Conservation (phyloP, 164 flowering plant genomes). For the Paratinospora sagittata region DNA sequence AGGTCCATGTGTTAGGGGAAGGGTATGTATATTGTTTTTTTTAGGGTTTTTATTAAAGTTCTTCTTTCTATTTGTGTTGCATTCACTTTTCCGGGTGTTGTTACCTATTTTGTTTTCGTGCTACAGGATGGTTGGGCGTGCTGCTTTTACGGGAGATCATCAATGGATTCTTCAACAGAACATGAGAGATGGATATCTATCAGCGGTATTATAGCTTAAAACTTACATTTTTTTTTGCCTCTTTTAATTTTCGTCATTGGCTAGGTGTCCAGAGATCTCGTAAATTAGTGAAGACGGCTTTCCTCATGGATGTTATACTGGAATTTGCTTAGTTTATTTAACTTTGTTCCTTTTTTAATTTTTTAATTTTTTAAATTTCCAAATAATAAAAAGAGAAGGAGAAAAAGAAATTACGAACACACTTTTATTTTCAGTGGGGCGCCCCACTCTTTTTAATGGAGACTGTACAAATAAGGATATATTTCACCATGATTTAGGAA, state of each 20-base stretch:
- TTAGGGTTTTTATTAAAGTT: neutral
- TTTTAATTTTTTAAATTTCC: neutral
- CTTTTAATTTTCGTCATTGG: too few relatives aligned
- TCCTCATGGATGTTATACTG: neutral
- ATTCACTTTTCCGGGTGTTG: too few relatives aligned
- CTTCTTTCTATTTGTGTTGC: neutral
- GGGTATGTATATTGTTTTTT: conserved; percentile 42
- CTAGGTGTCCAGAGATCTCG: neutral
- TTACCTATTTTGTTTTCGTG: neutral
- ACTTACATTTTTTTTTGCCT: neutral
- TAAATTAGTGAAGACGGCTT: neutral
- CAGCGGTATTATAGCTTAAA: conserved; percentile 34
- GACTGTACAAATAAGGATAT: neutral
- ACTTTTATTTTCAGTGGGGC: neutral
- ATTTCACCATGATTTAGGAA: neutral
- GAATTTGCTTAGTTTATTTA: neutral
- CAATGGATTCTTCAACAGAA: conserved; percentile 55
- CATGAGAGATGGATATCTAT: conserved; percentile 28
- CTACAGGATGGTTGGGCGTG: conserved; percentile 65
- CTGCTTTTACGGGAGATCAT: conserved; percentile 56
- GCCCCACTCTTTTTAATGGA: neutral
- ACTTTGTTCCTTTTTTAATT: neutral
- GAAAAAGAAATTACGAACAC: too few relatives aligned
- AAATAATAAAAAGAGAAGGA: neutral
- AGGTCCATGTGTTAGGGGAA: conserved; percentile 65